A percentile compares a stretch with the other conserved stretches of the same genome.
Conservation (phyloP, 1,284 basidiomycete genomes). For the Sanguinoderma infundibulare region DNA sequence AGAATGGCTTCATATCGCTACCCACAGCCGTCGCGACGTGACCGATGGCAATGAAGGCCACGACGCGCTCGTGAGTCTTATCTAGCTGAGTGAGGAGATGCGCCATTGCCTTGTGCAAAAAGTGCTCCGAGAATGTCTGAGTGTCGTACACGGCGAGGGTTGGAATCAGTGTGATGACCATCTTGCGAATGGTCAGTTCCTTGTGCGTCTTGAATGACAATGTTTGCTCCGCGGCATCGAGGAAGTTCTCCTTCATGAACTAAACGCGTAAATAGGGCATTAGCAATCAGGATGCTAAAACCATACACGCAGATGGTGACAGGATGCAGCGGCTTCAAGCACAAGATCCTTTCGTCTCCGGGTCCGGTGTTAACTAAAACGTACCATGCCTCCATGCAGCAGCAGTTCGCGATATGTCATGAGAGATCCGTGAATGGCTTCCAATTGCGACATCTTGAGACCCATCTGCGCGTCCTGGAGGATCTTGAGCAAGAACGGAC, state of each 20-base stretch:
- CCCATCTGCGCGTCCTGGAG: constrained; percentile 91
- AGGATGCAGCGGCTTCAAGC: neutral
- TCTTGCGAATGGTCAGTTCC: constrained; percentile 87
- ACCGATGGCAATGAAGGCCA: constrained; percentile 97
- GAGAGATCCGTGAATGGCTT: constrained; percentile 92
- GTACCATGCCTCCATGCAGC: constrained; percentile 91
- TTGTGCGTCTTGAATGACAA: constrained; percentile 88
- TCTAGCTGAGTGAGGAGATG: constrained; percentile 89
- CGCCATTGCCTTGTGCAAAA: constrained; percentile 91
- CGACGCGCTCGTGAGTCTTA: constrained; percentile 88
- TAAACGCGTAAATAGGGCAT: constrained; percentile 34
- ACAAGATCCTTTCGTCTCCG: no score
- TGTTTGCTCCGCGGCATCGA: constrained; percentile 91
- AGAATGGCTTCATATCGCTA: constrained; percentile 94
- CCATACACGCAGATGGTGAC: no score
- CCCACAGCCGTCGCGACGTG: constrained; percentile 93
- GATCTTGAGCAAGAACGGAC: constrained; percentile 76
- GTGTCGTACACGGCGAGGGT: constrained; percentile 95
- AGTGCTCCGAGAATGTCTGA: constrained; percentile 87
- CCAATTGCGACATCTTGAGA: constrained; percentile 80
- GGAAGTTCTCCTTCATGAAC: constrained; percentile 94
- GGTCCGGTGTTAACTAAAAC: constrained; percentile 18
- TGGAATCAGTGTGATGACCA: constrained; percentile 93
- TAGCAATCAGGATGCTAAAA: neutral
- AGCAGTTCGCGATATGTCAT: constrained; percentile 93